These are phyloP conservation scores for Corniculantispora saksenae DNA, from an alignment of 2,329 filamentous ascomycete genomes.

Conservation along the genomic window DNA sequence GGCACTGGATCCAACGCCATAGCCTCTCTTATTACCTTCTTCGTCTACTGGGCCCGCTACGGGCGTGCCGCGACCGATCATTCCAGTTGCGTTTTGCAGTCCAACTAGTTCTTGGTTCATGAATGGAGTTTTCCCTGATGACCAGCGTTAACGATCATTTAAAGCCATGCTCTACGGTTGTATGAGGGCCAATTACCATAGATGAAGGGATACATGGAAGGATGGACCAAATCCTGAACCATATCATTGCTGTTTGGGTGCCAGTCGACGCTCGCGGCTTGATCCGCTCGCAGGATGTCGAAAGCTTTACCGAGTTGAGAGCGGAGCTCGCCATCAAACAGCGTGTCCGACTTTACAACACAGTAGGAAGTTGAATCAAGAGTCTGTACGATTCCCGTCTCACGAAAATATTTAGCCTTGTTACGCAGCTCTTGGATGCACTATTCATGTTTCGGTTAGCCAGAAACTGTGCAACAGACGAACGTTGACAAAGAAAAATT, in stretches of 20 bases:
- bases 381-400: conserved; percentile 35
- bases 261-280: conserved; percentile 43
- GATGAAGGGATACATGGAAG: conserved; percentile 22
- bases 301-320: conserved; percentile 15
- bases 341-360: conserved; percentile 8
- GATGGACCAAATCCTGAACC: conserved; percentile 58
- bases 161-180: not conserved
- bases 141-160: not conserved
- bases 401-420: conserved; percentile 45
- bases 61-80: not conserved
- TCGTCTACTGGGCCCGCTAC: not conserved
- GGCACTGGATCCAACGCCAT: too few species aligned
- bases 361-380: conserved; percentile 14
- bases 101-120: not conserved
- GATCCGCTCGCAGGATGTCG: conserved; percentile 12
- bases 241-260: conserved; percentile 54
- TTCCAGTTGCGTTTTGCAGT: not conserved
- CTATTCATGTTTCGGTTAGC: conserved; percentile 10
- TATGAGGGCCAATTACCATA: conserved; percentile 1
- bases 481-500: not conserved
- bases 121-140: not conserved
- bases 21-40: not conserved
- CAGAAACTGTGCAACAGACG: not conserved
- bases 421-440: conserved; percentile 44
- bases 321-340: not conserved